Evolutionary conservation across 345 rosid genomes (phyloP).

Genomic region (Salix dunnii): DNA sequence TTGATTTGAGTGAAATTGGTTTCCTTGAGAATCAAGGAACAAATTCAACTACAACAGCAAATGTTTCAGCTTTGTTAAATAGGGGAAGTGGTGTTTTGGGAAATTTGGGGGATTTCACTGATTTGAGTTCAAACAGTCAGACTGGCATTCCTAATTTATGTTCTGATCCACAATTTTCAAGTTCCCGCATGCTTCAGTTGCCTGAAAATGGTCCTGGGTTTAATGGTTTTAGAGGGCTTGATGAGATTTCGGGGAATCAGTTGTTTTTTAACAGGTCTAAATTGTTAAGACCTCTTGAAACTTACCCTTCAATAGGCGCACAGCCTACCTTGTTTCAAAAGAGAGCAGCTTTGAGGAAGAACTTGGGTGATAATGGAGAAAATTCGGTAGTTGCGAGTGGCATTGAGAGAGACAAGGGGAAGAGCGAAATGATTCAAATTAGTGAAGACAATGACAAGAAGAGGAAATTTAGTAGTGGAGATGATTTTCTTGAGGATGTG

Average conservation of each 20-base stretch:
- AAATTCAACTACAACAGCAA: slow-evolving; percentile 5
- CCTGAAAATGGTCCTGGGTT: slow-evolving; percentile 35
- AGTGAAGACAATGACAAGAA: slow-evolving; percentile 36
- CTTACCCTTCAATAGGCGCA: slow-evolving; percentile 51
- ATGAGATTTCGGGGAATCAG: slow-evolving; percentile 36
- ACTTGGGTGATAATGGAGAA: slow-evolving; percentile 30
- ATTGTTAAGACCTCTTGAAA: slow-evolving; percentile 46
- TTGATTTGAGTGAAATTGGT: slow-evolving; percentile 52
- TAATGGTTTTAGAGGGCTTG: slow-evolving; percentile 39
- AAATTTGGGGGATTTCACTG: slow-evolving; percentile 35
- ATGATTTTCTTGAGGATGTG: slow-evolving; percentile 40
- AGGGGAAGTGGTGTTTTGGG: slow-evolving; percentile 35
- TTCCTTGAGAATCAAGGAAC: slow-evolving; percentile 47
- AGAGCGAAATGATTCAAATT: slow-evolving; percentile 32
- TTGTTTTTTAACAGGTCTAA: slow-evolving; percentile 48
- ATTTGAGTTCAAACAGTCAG: slow-evolving; percentile 34
- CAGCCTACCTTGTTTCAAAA: slow-evolving; percentile 60
- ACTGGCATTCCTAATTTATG: slow-evolving; percentile 29
- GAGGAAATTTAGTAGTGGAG: slow-evolving; percentile 19
- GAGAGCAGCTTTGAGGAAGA: slow-evolving; percentile 56
- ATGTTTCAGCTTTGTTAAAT: slow-evolving; percentile 27
- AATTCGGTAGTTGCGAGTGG: slow-evolving; percentile 30
- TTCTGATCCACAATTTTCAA: slow-evolving; percentile 29
- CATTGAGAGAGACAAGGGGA: slow-evolving; percentile 39
- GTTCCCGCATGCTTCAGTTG: slow-evolving; percentile 27